Base-by-base conservation (phyloP, 192 early-diverging fungal species). In the Dissophora globulifera region DNA sequence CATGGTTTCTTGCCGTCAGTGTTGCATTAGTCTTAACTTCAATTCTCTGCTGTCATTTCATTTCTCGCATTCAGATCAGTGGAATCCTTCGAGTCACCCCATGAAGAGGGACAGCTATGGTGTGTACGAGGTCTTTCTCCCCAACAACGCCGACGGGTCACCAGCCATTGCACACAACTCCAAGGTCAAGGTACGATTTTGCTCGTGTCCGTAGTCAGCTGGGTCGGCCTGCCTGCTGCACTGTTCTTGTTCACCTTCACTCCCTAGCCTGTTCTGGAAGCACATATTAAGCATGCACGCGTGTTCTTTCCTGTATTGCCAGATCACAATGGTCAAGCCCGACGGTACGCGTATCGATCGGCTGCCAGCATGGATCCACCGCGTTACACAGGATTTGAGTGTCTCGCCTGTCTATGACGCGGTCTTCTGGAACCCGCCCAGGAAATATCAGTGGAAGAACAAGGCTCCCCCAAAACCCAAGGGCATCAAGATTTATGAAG, bases 361-460 rank as follows among this genome's bases (percentile, higher is more conserved):
- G 46, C 82, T 98, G 38, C 95, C 97, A 33, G 96, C 94, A 31
- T 95, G 91, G 89, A 94, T 93, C 75, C 81, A 69, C 16, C 85
- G 93, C 31, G 95, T 93, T 20, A 89, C 87, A 5, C 97, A 98
- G 81, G 94, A 97, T 58, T 80, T 96, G 58, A 69, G 52, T 59
- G 86, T 90, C 16, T 92, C 89, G 71, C 89, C 92, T 7, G 83
- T 86, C n/a, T 97, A 97, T 78, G 95, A 98, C 33, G 91, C 89
- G 25, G 87, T 96, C 20, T 98, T 96, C 82, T 98, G 95, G 94
- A 92, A 98, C 78, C 96, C 96, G 43, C 81, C 85, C 19, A 61
- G 91, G 27, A 75, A 81, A 49, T 97, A 97, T 70, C 57, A 68
- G 16, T 93, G 91, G 83, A 94, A 94, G 71, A 82, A 98, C 87